Evolutionary conservation across 73 alveolate genomes (phyloP).

Genomic region (Tetrahymena thermophila): DNA sequence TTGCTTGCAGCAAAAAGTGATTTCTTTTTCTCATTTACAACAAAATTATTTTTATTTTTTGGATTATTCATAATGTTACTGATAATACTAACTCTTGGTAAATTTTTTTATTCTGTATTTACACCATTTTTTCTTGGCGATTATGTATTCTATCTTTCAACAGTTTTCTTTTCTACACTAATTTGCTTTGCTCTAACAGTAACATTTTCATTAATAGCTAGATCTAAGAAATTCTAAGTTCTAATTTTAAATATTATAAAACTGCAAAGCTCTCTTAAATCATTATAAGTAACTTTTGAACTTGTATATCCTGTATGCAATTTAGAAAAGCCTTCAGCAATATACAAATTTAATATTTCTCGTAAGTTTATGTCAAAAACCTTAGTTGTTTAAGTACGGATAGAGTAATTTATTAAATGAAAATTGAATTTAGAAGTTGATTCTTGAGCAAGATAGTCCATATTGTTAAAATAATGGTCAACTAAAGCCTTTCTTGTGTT

Average conservation of each 20-base stretch:
- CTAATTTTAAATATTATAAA: background rate
- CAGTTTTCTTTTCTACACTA: background rate
- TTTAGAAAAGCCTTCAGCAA: conserved; percentile 41
- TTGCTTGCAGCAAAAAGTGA: background rate
- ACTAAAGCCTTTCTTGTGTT: background rate
- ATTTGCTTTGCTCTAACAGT: background rate
- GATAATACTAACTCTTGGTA: background rate
- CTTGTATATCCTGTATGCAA: conserved; percentile 29
- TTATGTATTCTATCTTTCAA: background rate
- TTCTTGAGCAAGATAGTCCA: background rate
- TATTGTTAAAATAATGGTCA: background rate
- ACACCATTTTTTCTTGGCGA: background rate
- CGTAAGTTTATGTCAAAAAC: conserved; percentile 8
- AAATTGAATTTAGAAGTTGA: background rate
- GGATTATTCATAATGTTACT: background rate
- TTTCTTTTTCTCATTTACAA: background rate
- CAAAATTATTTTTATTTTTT: background rate
- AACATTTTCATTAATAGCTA: background rate
- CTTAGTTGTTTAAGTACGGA: background rate
- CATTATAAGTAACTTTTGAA: conserved; percentile 32
- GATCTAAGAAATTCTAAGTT: background rate
- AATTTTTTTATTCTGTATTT: background rate
- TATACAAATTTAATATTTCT: conserved; percentile 29
- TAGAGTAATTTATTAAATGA: background rate
- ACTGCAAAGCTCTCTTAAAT: background rate